phyloP scores from a whole-genome alignment of 1,284 basidiomycete species.

The Cryptococcus amylolentus region DNA sequence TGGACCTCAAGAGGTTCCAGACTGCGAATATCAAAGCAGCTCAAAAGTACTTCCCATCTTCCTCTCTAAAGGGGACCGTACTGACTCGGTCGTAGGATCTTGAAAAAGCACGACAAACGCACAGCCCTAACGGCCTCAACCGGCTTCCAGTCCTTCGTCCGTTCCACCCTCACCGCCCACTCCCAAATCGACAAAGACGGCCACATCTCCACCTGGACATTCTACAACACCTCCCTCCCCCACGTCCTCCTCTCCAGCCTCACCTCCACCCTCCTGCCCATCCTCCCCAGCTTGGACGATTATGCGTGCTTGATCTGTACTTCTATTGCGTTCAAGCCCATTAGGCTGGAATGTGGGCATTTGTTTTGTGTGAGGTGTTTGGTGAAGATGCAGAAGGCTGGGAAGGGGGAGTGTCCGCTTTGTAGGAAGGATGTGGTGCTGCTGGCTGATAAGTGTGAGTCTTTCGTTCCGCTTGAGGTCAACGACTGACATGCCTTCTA shows the following conservation, averaged over 20 bases:
- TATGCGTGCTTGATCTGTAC: slow-evolving; percentile 68
- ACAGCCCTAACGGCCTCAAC: slow-evolving; percentile 54
- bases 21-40: slow-evolving; percentile 82
- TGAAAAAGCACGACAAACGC: slow-evolving; percentile 93
- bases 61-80: not conserved
- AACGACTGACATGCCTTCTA: slow-evolving; percentile 7
- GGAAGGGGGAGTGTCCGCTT: slow-evolving; percentile 76
- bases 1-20: slow-evolving; percentile 87
- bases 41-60: slow-evolving; percentile 56
- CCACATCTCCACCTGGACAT: slow-evolving; percentile 49
- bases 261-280: slow-evolving; percentile 75
- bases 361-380: slow-evolving; percentile 90
- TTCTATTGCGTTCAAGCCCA: slow-evolving; percentile 80
- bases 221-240: slow-evolving; percentile 60
- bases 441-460: slow-evolving; percentile 68
- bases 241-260: slow-evolving; percentile 79
- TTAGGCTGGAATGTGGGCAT: slow-evolving; percentile 78
- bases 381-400: slow-evolving; percentile 88
- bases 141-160: slow-evolving; percentile 50
- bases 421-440: slow-evolving; percentile 75
- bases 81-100: slow-evolving; percentile 52
- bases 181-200: slow-evolving; percentile 25
- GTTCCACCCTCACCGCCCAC: slow-evolving; percentile 40
- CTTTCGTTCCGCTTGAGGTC: slow-evolving; percentile 1
- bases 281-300: slow-evolving; percentile 61